Conservation (phyloP, 1,284 basidiomycete genomes). For the Prillingera fragicola region DNA sequence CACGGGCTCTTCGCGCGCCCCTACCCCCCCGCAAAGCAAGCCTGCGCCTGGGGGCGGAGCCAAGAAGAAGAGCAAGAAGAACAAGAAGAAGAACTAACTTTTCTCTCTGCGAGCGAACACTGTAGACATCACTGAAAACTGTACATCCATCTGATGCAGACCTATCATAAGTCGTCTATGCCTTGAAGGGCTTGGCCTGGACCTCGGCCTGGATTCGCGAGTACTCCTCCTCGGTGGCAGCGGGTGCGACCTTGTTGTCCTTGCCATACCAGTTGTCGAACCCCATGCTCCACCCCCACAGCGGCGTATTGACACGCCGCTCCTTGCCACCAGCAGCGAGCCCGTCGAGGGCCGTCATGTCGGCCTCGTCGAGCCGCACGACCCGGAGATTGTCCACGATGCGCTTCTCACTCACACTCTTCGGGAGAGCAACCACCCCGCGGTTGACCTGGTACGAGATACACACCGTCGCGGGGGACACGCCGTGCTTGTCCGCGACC, state of each 20-base stretch:
- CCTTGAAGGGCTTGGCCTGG: too few species aligned
- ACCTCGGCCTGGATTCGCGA: too few species aligned
- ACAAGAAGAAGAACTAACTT: not conserved
- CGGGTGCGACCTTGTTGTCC: slow-evolving; percentile 19
- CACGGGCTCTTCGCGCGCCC: too few species aligned
- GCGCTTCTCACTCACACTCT: slow-evolving; percentile 2
- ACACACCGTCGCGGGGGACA: slow-evolving; percentile 55
- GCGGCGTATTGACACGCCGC: slow-evolving; percentile 34
- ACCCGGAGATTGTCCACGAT: slow-evolving; percentile 1
- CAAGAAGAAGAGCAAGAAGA: not conserved
- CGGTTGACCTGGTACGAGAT: slow-evolving; percentile 44
- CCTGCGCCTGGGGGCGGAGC: too few species aligned
- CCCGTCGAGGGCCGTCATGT: slow-evolving; percentile 6
- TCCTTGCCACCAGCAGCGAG: slow-evolving; percentile 55
- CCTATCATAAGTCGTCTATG: too few species aligned
- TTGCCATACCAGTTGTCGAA: slow-evolving; percentile 33
- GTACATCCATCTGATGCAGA: too few species aligned
- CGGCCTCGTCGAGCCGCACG: not conserved
- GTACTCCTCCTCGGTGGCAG: too few species aligned
- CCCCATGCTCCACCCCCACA: slow-evolving; percentile 34
- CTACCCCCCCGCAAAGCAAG: too few species aligned
- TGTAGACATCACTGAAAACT: too few species aligned
- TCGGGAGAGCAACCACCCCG: slow-evolving; percentile 50
- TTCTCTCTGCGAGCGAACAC: too few species aligned
- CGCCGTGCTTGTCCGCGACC: slow-evolving; percentile 59